These are phyloP conservation scores for Rhynchospora pubera DNA, from an alignment of 176 grass and related monocot species.

Conservation along the genomic window DNA sequence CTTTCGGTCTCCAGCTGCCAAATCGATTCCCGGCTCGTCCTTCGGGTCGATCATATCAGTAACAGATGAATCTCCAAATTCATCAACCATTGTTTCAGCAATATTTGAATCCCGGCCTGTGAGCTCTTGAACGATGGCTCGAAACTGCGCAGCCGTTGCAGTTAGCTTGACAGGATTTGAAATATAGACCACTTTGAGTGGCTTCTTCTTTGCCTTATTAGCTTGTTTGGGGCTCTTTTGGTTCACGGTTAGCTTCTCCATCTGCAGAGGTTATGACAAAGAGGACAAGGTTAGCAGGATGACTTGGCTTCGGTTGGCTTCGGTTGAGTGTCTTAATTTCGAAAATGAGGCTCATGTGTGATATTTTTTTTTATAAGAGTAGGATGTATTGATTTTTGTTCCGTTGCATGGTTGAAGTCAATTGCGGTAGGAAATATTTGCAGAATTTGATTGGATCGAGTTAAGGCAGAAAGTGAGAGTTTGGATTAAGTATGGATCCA, in stretches of 20 bases:
- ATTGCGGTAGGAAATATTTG: not conserved
- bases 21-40: not conserved
- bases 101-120: conserved; percentile 42
- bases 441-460: conserved; percentile 17
- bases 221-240: conserved; percentile 1
- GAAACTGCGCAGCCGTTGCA: conserved; percentile 49
- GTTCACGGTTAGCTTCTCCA: conserved; percentile 12
- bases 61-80: not conserved
- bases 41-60: not conserved
- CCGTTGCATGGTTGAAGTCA: conserved; percentile 11
- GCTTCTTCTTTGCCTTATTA: conserved; percentile 25
- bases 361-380: conserved; percentile 1
- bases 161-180: conserved; percentile 66
- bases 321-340: not conserved
- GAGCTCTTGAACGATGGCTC: conserved; percentile 70
- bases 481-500: conserved; percentile 15
- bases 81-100: not conserved
- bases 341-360: not conserved
- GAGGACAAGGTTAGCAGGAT: not conserved
- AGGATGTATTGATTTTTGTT: conserved; percentile 13
- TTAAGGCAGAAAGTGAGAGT: conserved; percentile 14
- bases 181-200: conserved; percentile 78
- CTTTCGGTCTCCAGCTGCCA: not conserved
- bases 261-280: not conserved
- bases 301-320: not conserved